phyloP scores from a whole-genome alignment of 2,329 filamentous ascomycete genomes.

The Penicillium verrucosum region DNA sequence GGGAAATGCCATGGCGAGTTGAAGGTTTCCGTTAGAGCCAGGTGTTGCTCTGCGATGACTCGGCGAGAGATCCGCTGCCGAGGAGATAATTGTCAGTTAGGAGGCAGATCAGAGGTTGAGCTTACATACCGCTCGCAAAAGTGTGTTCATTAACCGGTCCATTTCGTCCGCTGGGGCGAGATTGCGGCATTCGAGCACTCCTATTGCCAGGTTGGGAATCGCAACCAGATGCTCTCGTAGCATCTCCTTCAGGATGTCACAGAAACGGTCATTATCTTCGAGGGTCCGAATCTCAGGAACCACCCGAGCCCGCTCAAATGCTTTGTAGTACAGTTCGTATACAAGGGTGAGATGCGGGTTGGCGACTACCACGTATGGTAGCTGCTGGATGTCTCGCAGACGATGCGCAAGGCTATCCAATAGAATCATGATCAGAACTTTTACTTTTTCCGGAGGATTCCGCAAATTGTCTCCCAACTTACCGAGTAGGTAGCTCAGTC shows the following conservation, averaged over 20 bases:
- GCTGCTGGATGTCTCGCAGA: constrained; percentile 92
- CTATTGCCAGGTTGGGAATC: constrained; percentile 91
- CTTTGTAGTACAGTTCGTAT: constrained; percentile 93
- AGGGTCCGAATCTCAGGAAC: constrained; percentile 78
- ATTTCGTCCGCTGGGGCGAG: constrained; percentile 77
- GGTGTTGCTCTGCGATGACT: constrained; percentile 95
- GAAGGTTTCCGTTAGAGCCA: constrained; percentile 91
- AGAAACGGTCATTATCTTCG: constrained; percentile 86
- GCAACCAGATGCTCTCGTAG: constrained; percentile 86
- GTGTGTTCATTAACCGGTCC: constrained; percentile 92
- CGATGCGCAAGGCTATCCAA: constrained; percentile 75
- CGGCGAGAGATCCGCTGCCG: constrained; percentile 81
- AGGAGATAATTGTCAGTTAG: constrained; percentile 10
- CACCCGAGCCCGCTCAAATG: constrained; percentile 88
- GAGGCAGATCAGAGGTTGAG: not conserved
- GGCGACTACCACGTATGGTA: constrained; percentile 94
- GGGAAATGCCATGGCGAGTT: constrained; percentile 87
- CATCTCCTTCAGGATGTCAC: constrained; percentile 72
- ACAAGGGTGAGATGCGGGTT: constrained; percentile 92
- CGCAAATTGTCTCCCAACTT: constrained; percentile 20
- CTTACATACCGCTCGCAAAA: constrained; percentile 74
- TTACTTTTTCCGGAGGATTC: too few relatives aligned
- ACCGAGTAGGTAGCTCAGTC: constrained; percentile 85
- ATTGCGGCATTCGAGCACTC: constrained; percentile 83
- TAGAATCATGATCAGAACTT: not conserved